These are phyloP conservation scores for Talaromyces amestolkiae DNA, from an alignment of 2,329 filamentous ascomycete genomes.

Conservation along the genomic window DNA sequence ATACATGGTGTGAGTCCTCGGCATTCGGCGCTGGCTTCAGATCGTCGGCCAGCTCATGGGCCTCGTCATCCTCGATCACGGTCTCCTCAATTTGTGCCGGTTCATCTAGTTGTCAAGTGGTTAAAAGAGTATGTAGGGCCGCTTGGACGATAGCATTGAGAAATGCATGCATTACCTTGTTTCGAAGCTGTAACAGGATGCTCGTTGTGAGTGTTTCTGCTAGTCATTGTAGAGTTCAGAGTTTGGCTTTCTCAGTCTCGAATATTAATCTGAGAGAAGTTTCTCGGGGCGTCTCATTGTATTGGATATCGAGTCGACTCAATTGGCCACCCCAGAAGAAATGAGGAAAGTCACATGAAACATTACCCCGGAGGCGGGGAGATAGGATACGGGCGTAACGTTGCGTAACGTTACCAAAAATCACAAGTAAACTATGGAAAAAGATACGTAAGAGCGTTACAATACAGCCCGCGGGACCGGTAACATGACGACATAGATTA, in stretches of 20 bases:
- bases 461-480: not conserved
- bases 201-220: not conserved
- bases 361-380: constrained; percentile 1
- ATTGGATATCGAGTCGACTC: not conserved
- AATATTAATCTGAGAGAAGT: not conserved
- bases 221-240: not conserved
- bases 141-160: not conserved
- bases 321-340: constrained; percentile 1
- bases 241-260: not conserved
- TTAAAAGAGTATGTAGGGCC: not conserved
- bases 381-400: not conserved
- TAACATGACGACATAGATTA: constrained; percentile 4
- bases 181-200: not conserved
- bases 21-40: not conserved
- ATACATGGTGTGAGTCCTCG: constrained; percentile 7
- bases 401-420: not conserved
- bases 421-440: not conserved
- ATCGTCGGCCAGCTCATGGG: not conserved
- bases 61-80: not conserved
- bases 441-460: not conserved
- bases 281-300: not conserved
- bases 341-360: constrained; percentile 6
- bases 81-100: not conserved
- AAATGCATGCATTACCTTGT: constrained; percentile 5
- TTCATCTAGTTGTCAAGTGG: not conserved